These are phyloP conservation scores for Aspergillus baeticus DNA, from an alignment of 495 filamentous ascomycete genomes.

Conservation along the genomic window DNA sequence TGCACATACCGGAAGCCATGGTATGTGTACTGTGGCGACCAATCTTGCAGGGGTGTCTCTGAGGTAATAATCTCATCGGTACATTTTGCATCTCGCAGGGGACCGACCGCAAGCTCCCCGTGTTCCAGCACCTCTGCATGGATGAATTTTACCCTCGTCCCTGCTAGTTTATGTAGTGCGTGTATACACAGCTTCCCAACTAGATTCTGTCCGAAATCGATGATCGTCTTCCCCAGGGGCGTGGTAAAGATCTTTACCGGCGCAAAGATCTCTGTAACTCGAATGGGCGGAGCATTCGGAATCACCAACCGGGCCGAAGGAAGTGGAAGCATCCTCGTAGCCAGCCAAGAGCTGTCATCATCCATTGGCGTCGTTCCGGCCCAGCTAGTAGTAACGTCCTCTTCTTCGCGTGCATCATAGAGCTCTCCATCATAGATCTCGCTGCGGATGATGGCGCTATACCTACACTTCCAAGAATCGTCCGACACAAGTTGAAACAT, in stretches of 20 bases:
- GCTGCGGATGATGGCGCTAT: conserved; percentile 39
- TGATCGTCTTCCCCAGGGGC: conserved; percentile 42
- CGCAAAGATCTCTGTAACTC: conserved; percentile 36
- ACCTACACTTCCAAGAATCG: conserved; percentile 38
- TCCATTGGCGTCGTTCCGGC: no score
- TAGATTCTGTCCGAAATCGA: conserved; percentile 59
- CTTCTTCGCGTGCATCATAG: conserved; percentile 40
- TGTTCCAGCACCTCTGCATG: conserved; percentile 56
- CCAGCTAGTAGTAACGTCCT: background rate
- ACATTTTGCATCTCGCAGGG: conserved; percentile 45
- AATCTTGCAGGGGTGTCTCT: conserved; percentile 15
- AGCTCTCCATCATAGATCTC: conserved; percentile 58
- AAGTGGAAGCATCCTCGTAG: background rate
- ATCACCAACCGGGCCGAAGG: background rate
- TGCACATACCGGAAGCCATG: conserved; percentile 3
- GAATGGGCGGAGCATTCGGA: conserved; percentile 44
- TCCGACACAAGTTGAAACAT: conserved; percentile 35
- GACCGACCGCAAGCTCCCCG: conserved; percentile 49
- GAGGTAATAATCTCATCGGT: conserved; percentile 38
- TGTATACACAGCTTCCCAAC: conserved; percentile 45
- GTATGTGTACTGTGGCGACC: conserved; percentile 16
- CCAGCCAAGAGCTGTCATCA: background rate
- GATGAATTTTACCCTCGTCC: conserved; percentile 27
- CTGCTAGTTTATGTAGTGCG: conserved; percentile 30
- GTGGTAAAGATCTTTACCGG: conserved; percentile 39